Evolutionary conservation across 2,329 filamentous ascomycete genomes (phyloP).

Genomic region (Gnomoniopsis smithogilvyi): DNA sequence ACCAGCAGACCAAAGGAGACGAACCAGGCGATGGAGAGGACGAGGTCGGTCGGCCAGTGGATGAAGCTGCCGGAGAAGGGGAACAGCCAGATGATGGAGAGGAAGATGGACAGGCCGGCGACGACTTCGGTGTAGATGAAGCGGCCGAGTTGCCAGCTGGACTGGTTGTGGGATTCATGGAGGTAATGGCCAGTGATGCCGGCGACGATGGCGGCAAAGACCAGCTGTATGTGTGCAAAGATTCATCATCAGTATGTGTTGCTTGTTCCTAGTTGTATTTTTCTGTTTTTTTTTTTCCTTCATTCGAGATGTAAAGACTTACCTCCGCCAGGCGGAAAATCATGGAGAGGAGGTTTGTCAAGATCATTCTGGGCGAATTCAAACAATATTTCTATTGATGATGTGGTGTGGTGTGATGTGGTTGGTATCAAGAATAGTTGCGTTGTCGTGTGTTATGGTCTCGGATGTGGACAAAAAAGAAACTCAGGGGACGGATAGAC

Average conservation of each 20-base stretch:
- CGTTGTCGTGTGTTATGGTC: no score
- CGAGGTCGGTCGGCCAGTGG: constrained; percentile 67
- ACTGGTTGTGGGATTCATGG: constrained; percentile 41
- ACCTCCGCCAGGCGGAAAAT: constrained; percentile 51
- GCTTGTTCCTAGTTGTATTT: no score
- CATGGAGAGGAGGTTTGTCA: constrained; percentile 53
- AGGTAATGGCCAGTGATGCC: constrained; percentile 66
- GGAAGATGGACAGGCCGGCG: constrained; percentile 64
- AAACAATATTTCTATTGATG: neutral
- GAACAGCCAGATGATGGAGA: constrained; percentile 69
- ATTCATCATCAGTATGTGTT: neutral
- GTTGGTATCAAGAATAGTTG: neutral
- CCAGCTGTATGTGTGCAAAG: constrained; percentile 43
- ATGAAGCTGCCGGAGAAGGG: constrained; percentile 67
- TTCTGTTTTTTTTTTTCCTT: no score
- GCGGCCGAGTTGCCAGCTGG: constrained; percentile 56
- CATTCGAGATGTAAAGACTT: neutral
- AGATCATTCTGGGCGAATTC: constrained; percentile 38
- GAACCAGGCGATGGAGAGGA: constrained; percentile 70
- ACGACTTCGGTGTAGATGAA: constrained; percentile 75
- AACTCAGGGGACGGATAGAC: no score
- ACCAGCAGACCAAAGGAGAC: constrained; percentile 65
- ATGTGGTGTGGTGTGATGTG: neutral
- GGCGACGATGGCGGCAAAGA: constrained; percentile 68
- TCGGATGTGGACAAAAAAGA: neutral